phyloP scores from a whole-genome alignment of 257 asterid genomes.

The Rehmannia glutinosa region DNA sequence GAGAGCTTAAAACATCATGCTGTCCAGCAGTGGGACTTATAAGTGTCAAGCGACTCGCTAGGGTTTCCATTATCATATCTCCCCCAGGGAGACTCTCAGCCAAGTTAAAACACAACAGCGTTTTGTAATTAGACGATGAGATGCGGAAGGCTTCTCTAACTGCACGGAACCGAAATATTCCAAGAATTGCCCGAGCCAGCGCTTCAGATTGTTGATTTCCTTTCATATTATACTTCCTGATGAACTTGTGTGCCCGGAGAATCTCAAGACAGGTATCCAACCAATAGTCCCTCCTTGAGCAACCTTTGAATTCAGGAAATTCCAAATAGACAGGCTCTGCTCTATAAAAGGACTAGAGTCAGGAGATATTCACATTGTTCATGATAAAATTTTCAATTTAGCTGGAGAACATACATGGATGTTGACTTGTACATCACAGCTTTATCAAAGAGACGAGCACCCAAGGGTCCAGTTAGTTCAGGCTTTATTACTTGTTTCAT shows the following conservation, averaged over 20 bases:
- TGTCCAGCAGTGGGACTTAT: slow-evolving; percentile 33
- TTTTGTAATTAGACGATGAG: slow-evolving; percentile 63
- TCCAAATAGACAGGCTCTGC: slow-evolving; percentile 84
- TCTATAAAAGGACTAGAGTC: slow-evolving; percentile 45
- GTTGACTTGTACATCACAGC: slow-evolving; percentile 93
- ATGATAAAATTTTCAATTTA: slow-evolving; percentile 14
- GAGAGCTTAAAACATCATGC: slow-evolving; percentile 44
- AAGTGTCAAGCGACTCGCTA: slow-evolving; percentile 50
- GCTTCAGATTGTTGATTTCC: slow-evolving; percentile 67
- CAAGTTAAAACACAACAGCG: slow-evolving; percentile 84
- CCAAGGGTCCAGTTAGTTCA: slow-evolving; percentile 93
- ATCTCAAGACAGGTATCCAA: slow-evolving; percentile 82
- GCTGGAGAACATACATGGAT: slow-evolving; percentile 58
- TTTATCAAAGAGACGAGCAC: slow-evolving; percentile 92
- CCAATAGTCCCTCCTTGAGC: slow-evolving; percentile 91
- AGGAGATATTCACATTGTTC: slow-evolving; percentile 27
- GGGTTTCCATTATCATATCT: slow-evolving; percentile 64
- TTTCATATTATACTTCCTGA: slow-evolving; percentile 57
- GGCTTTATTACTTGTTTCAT: slow-evolving; percentile 81
- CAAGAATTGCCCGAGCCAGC: slow-evolving; percentile 75
- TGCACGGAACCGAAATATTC: slow-evolving; percentile 75
- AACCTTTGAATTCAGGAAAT: slow-evolving; percentile 91
- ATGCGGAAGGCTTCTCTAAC: slow-evolving; percentile 69
- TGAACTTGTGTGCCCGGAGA: slow-evolving; percentile 64
- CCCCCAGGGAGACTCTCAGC: slow-evolving; percentile 96